phyloP scores from a whole-genome alignment of 2,329 filamentous ascomycete species.

The Aspergillus vadensis region DNA sequence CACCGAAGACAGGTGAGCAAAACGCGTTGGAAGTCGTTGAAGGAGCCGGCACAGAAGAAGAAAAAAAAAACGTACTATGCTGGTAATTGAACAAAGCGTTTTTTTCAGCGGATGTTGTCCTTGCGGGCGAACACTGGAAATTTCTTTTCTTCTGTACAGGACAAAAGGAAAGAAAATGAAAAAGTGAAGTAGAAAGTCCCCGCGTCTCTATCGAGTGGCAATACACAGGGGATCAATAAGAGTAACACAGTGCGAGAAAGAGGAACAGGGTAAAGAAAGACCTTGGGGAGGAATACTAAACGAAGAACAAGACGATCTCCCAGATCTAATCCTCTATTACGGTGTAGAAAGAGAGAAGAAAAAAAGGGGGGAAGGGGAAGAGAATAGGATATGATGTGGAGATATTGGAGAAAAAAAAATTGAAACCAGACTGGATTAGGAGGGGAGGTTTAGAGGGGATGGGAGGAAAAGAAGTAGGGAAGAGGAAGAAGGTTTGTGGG shows the following conservation, averaged over 20 bases:
- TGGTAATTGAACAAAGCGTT: slow-evolving; percentile 9
- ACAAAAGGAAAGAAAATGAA: slow-evolving; percentile 27
- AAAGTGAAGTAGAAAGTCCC: slow-evolving; percentile 26
- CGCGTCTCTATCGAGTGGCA: slow-evolving; percentile 26
- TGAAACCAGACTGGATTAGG: slow-evolving; percentile 16
- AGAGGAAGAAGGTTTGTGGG: slow-evolving; percentile 21
- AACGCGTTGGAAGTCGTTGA: not conserved
- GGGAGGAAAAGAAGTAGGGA: slow-evolving; percentile 24
- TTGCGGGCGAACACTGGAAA: slow-evolving; percentile 5
- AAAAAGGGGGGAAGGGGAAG: slow-evolving; percentile 17
- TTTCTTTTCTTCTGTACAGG: slow-evolving; percentile 25
- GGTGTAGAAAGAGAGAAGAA: slow-evolving; percentile 25
- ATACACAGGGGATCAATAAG: slow-evolving; percentile 29
- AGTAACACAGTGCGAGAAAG: slow-evolving; percentile 31
- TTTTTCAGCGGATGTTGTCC: slow-evolving; percentile 1
- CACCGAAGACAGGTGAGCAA: slow-evolving; percentile 12
- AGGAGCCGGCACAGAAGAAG: not conserved
- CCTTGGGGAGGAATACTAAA: slow-evolving; percentile 24
- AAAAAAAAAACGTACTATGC: slow-evolving; percentile 14
- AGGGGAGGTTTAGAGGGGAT: slow-evolving; percentile 15
- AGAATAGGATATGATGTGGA: slow-evolving; percentile 21
- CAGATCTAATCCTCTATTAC: slow-evolving; percentile 31
- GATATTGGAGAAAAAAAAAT: slow-evolving; percentile 20
- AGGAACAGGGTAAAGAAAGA: slow-evolving; percentile 31
- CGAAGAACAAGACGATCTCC: slow-evolving; percentile 29